A percentile compares a stretch with the other conserved stretches of the same genome.
These are phyloP conservation scores for Cenchrus purpureus DNA, from an alignment of 176 grass and related monocot genomes.

Conservation along the genomic window DNA sequence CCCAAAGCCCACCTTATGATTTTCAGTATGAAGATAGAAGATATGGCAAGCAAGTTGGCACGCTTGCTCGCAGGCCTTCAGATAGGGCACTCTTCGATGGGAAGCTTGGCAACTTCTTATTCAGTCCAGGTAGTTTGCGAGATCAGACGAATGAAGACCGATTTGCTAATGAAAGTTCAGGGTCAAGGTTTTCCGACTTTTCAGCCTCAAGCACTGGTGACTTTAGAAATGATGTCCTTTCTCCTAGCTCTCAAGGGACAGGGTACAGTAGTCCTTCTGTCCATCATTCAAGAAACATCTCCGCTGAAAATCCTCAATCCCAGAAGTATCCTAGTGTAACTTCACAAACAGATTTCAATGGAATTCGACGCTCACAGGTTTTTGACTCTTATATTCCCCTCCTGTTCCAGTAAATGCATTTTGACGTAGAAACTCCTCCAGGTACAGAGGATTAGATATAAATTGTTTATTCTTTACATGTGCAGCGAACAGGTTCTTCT, in stretches of 20 bases:
- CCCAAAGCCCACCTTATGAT: slow-evolving; percentile 97
- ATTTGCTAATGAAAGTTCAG: slow-evolving; percentile 86
- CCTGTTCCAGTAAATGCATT: slow-evolving; percentile 37
- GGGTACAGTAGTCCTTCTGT: slow-evolving; percentile 62
- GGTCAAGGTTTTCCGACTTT: slow-evolving; percentile 92
- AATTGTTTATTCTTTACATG: slow-evolving; percentile 43
- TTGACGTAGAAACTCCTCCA: slow-evolving; percentile 22
- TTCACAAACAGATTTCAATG: slow-evolving; percentile 47
- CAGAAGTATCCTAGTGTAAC: slow-evolving; percentile 41
- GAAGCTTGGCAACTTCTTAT: slow-evolving; percentile 66
- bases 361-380: slow-evolving; percentile 55
- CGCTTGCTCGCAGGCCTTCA: slow-evolving; percentile 74
- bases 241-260: slow-evolving; percentile 78
- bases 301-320: slow-evolving; percentile 56
- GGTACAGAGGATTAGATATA: slow-evolving; percentile 16
- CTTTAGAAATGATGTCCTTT: slow-evolving; percentile 73
- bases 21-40: slow-evolving; percentile 96
- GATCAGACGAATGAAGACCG: slow-evolving; percentile 77
- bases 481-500: slow-evolving; percentile 84
- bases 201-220: slow-evolving; percentile 75
- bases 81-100: slow-evolving; percentile 71
- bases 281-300: slow-evolving; percentile 60
- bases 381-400: slow-evolving; percentile 35
- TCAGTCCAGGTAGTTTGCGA: slow-evolving; percentile 62
- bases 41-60: slow-evolving; percentile 79